These are phyloP conservation scores for Capsicum pubescens DNA, from an alignment of 257 asterid genomes.

Conservation along the genomic window DNA sequence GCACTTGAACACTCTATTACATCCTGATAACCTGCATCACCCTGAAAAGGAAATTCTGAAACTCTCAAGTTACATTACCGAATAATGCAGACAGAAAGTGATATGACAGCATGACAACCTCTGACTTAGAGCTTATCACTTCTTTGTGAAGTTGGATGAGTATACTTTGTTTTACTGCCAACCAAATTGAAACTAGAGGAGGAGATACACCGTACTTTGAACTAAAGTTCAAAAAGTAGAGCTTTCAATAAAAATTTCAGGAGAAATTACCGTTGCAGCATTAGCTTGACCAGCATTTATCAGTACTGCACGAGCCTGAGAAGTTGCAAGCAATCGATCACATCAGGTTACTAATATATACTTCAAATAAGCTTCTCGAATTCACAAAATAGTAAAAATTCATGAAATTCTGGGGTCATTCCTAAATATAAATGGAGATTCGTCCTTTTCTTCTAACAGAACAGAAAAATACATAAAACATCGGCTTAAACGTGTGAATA, in stretches of 20 bases:
- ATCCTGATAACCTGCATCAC: constrained; percentile 96
- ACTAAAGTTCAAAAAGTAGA: background rate
- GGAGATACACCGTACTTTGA: background rate
- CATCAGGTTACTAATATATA: constrained; percentile 6
- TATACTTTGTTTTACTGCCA: background rate
- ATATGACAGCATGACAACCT: background rate
- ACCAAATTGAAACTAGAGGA: constrained; percentile 12
- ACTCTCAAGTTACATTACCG: constrained; percentile 24
- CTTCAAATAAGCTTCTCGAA: background rate
- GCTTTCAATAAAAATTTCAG: background rate
- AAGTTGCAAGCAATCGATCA: constrained; percentile 27
- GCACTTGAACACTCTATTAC: constrained; percentile 79
- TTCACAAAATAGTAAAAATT: background rate
- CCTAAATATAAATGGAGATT: background rate
- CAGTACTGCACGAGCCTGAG: constrained; percentile 94
- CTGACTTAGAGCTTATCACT: background rate
- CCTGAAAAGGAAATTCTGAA: constrained; percentile 54
- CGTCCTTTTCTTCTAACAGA: background rate
- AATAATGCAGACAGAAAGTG: background rate
- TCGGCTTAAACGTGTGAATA: background rate
- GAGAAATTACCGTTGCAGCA: constrained; percentile 88
- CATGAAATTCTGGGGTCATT: background rate
- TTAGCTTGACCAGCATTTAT: constrained; percentile 99
- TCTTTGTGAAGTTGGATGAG: constrained; percentile 3
- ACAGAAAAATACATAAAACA: background rate